A percentile compares a stretch with the other conserved stretches of the same genome.
Conservation (phyloP, 371 early-diverging fungal species). For the Mortierella sp. region DNA sequence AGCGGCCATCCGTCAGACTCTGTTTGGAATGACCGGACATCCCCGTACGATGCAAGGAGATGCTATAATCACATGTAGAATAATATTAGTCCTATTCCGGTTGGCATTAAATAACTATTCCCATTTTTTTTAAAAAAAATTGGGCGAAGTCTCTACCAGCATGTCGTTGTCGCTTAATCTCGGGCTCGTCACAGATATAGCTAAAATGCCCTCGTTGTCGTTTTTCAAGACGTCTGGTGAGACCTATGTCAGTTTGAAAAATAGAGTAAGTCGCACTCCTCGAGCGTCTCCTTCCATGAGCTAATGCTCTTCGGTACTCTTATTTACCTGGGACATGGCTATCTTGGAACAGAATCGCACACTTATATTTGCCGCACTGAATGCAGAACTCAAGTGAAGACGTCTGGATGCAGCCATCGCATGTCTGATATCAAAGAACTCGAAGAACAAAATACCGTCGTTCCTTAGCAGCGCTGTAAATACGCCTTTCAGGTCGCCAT, state of each 20-base stretch:
- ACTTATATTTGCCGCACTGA: constrained; percentile 3
- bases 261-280: not conserved
- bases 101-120: not conserved
- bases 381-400: constrained; percentile 7
- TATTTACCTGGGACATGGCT: constrained; percentile 17
- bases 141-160: constrained; percentile 25
- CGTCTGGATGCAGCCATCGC: constrained; percentile 26
- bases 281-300: not conserved
- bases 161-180: constrained; percentile 26
- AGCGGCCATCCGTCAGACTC: constrained; percentile 21
- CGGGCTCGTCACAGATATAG: constrained; percentile 21
- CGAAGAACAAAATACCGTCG: constrained; percentile 31
- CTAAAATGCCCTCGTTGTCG: constrained; percentile 35
- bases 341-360: constrained; percentile 25
- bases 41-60: constrained; percentile 25
- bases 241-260: constrained; percentile 20
- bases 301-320: not conserved
- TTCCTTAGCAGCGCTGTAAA: constrained; percentile 30
- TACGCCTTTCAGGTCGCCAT: constrained; percentile 39
- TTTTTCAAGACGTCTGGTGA: constrained; percentile 18
- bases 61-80: constrained; percentile 4
- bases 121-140: no score
- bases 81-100: not conserved
- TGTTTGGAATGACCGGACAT: constrained; percentile 32
- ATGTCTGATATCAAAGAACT: constrained; percentile 51